Base-by-base conservation (phyloP, 257 asterid species). In the Linderniella brevidens region DNA sequence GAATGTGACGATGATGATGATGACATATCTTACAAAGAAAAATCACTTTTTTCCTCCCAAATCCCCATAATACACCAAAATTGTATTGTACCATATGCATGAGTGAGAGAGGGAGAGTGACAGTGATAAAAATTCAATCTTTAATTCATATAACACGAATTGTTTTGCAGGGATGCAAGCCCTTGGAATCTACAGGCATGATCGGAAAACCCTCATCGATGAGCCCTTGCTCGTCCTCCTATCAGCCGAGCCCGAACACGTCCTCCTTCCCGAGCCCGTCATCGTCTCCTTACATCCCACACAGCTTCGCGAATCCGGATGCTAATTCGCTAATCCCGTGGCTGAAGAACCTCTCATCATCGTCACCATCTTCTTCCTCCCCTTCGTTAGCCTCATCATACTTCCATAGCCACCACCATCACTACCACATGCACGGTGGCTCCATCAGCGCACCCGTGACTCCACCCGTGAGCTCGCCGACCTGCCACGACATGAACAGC, bases 371-470 rank as follows among this genome's bases (percentile, higher is more conserved):
- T 73, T 70, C 75, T 67, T 75, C 36, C 75, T 48, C 64, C 50
- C 79, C 79, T 9, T 58, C 65, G 5, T 68, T 75, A 9, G 13
- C 90, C 86, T 8, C 74, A 25, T 2, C 32, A 25, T 25, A 25
- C 32, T 25, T 25, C 32, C 32, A 3, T 25, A 25, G 32, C 32
- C 32, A 25, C 32, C 32, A 25, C 32, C 32, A 25, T 25, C 32
- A 25, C 32, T 25, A 2, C 32, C 6, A 25, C 32, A 6, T 6
- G 69, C 44, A 78, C 70, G 77, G 93, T 7, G 67, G 80, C 59
- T 84, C 95, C 49, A 84, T 67, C 38, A 80, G 95, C 58, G 90
- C 95, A 32, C 95, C 93, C 0, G 83, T 84, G 35, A 84, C 95
- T 17, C 95, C 95, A 14, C 93, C 93, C 0, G 71, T 84, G 41